Evolutionary conservation across 2,329 filamentous ascomycete genomes (phyloP).

Genomic region (Ophiostoma ulmi): DNA sequence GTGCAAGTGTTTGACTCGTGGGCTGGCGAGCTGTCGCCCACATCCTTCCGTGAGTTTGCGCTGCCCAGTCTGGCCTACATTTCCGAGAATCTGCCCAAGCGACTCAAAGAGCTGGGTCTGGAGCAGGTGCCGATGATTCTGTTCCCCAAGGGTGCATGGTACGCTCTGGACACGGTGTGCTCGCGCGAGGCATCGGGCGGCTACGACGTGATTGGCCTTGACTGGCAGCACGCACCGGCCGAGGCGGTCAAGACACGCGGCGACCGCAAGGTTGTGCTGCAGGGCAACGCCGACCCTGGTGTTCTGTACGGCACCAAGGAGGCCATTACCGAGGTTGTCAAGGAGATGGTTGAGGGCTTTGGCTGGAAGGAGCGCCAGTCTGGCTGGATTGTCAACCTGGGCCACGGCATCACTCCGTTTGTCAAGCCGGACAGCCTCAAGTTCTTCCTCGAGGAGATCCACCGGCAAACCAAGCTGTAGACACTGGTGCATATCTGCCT

Average conservation of each 20-base stretch:
- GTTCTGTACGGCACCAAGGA: slow-evolving; percentile 80
- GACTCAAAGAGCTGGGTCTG: slow-evolving; percentile 66
- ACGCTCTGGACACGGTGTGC: slow-evolving; percentile 82
- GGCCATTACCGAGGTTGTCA: slow-evolving; percentile 74
- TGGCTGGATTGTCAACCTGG: slow-evolving; percentile 95
- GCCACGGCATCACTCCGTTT: slow-evolving; percentile 90
- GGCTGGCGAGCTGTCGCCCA: slow-evolving; percentile 87
- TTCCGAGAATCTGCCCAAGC: slow-evolving; percentile 69
- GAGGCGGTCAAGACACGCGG: slow-evolving; percentile 76
- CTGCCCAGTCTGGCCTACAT: slow-evolving; percentile 85
- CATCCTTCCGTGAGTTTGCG: slow-evolving; percentile 76
- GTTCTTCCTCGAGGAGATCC: slow-evolving; percentile 91
- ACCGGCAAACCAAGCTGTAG: slow-evolving; percentile 54
- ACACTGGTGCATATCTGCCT: background rate
- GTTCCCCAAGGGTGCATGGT: slow-evolving; percentile 97
- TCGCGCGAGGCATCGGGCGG: slow-evolving; percentile 48
- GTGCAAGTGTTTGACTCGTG: slow-evolving; percentile 98
- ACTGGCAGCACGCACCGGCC: slow-evolving; percentile 88
- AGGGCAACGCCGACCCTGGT: slow-evolving; percentile 94
- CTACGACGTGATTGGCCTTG: slow-evolving; percentile 89
- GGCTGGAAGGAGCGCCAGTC: slow-evolving; percentile 67
- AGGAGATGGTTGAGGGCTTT: slow-evolving; percentile 85
- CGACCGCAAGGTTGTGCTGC: slow-evolving; percentile 68
- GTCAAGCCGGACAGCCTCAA: slow-evolving; percentile 90
- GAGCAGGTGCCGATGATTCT: slow-evolving; percentile 92